These are phyloP conservation scores for Phytophthora podocarpi DNA, from an alignment of 352 stramenopile species.

Conservation along the genomic window DNA sequence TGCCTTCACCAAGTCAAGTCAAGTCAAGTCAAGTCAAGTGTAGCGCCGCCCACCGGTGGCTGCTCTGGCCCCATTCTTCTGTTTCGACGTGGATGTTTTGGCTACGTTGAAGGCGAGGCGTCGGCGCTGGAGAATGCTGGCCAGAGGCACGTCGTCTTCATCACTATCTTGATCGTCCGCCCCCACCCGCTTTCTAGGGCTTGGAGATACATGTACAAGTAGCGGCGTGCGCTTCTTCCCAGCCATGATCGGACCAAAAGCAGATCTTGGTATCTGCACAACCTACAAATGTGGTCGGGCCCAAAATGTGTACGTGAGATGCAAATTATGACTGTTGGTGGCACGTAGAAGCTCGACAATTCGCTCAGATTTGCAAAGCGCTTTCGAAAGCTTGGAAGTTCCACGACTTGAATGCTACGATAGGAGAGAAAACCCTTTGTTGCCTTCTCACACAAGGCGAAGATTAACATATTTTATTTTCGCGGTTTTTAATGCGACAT, in stretches of 20 bases:
- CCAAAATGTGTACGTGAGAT: conserved; percentile 9
- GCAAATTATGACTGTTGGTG: conserved; percentile 22
- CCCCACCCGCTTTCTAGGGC: not conserved
- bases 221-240: conserved; percentile 5
- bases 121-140: conserved; percentile 21
- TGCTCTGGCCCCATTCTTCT: conserved; percentile 21
- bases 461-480: too few species aligned
- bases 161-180: conserved; percentile 4
- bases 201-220: too few species aligned
- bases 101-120: not conserved
- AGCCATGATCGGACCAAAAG: conserved; percentile 10
- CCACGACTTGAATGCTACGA: too few species aligned
- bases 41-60: conserved; percentile 7
- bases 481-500: too few species aligned
- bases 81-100: not conserved
- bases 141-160: conserved; percentile 32
- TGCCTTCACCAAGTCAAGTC: too few species aligned
- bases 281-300: conserved; percentile 8
- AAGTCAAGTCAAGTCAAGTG: conserved; percentile 34
- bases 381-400: too few species aligned
- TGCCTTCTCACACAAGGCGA: too few species aligned
- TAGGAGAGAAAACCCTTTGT: too few species aligned
- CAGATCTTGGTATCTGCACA: conserved; percentile 7
- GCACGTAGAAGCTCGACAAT: conserved; percentile 15
- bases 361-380: not conserved